phyloP scores from a whole-genome alignment of 495 filamentous ascomycete species.

The Chaetomium tenue region DNA sequence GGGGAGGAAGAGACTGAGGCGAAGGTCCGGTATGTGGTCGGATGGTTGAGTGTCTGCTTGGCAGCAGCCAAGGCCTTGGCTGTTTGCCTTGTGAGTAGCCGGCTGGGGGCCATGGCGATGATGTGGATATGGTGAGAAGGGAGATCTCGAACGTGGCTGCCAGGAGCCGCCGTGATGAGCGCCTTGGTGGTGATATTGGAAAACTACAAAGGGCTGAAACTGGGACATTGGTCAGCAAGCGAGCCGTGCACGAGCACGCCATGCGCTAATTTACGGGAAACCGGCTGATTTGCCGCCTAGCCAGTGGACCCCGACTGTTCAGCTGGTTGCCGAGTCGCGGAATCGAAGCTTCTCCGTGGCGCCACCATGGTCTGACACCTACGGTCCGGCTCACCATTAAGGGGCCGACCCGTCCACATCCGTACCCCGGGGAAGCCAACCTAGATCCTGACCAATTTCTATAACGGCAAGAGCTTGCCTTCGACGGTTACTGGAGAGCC shows the following conservation, averaged over 20 bases:
- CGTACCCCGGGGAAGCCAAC: too few species aligned
- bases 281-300: background rate
- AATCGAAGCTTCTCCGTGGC: conserved; percentile 6
- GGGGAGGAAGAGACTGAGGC: conserved; percentile 37
- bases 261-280: background rate
- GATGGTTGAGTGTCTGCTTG: background rate
- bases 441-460: too few species aligned
- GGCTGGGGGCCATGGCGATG: conserved; percentile 8
- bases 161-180: background rate
- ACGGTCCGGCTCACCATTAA: background rate
- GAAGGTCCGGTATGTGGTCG: conserved; percentile 26
- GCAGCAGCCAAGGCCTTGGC: conserved; percentile 9
- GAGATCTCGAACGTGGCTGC: background rate
- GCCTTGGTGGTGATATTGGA: background rate
- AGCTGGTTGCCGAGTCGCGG: conserved; percentile 8
- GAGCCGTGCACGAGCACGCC: conserved; percentile 6
- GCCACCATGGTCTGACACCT: conserved; percentile 19
- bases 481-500: too few species aligned
- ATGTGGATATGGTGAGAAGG: background rate
- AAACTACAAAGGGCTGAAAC: conserved; percentile 8
- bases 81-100: conserved; percentile 15
- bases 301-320: background rate
- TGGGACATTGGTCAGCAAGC: background rate
- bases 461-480: too few species aligned
- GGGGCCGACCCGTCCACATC: background rate